Evolutionary conservation across 805 yeast species (phyloP).

Genomic region (Zygotorulaspora sp.): DNA sequence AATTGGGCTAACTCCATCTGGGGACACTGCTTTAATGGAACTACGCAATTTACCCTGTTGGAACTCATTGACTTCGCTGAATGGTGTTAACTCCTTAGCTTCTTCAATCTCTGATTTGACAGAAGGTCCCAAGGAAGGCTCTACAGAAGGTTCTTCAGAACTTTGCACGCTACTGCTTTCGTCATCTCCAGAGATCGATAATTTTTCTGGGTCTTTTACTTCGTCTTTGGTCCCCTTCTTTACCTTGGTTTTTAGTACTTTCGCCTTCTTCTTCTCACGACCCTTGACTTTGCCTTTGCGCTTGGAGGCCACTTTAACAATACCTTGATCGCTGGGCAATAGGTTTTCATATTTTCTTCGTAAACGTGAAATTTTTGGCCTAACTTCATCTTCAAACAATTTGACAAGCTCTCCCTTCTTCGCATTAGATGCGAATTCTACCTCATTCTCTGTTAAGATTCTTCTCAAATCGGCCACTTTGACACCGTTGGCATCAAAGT

Average conservation of each 20-base stretch:
- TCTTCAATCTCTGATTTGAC: constrained; percentile 4
- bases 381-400: constrained; percentile 53
- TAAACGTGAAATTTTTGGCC: constrained; percentile 44
- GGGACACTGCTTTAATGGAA: too few relatives aligned
- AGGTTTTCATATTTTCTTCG: constrained; percentile 34
- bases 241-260: constrained; percentile 6
- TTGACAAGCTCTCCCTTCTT: constrained; percentile 62
- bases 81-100: constrained; percentile 5
- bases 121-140: constrained; percentile 4
- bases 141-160: constrained; percentile 5
- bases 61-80: constrained; percentile 15
- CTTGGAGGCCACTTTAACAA: constrained; percentile 36
- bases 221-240: constrained; percentile 10
- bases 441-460: constrained; percentile 56
- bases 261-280: constrained; percentile 16
- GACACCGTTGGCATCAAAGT: constrained; percentile 62
- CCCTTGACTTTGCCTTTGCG: constrained; percentile 10
- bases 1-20: background rate
- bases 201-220: constrained; percentile 1
- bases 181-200: too few relatives aligned
- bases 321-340: constrained; percentile 36
- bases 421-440: constrained; percentile 57
- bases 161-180: constrained; percentile 1
- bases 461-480: constrained; percentile 69
- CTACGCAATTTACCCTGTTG: constrained; percentile 5